Conservation (phyloP, 2,329 filamentous ascomycete species). For the Xylariaceae sp. region DNA sequence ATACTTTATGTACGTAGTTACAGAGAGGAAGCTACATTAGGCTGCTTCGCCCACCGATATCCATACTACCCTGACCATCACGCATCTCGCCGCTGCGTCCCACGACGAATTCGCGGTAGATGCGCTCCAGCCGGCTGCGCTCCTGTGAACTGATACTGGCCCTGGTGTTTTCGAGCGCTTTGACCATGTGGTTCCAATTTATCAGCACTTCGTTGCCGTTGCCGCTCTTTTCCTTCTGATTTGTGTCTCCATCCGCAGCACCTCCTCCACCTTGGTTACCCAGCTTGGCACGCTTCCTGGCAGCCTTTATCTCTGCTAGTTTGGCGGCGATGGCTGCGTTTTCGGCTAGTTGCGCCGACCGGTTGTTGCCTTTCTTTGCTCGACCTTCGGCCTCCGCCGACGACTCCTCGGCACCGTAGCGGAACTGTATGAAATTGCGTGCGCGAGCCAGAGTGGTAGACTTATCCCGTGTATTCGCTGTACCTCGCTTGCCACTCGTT, state of each 20-base stretch:
- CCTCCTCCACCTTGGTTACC: slow-evolving; percentile 33
- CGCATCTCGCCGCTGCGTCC: slow-evolving; percentile 93
- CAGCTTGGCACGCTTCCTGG: slow-evolving; percentile 58
- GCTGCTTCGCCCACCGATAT: slow-evolving; percentile 87
- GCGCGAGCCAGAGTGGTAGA: slow-evolving; percentile 26
- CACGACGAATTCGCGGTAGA: slow-evolving; percentile 90
- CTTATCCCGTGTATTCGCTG: slow-evolving; percentile 33
- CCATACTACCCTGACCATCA: slow-evolving; percentile 83
- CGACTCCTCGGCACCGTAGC: slow-evolving; percentile 61
- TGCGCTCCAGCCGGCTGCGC: slow-evolving; percentile 64
- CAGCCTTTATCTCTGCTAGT: slow-evolving; percentile 69
- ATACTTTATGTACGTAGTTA: too few species aligned
- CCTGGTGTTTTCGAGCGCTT: slow-evolving; percentile 69
- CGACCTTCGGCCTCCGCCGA: slow-evolving; percentile 35
- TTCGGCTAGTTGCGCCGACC: slow-evolving; percentile 59
- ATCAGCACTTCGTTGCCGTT: slow-evolving; percentile 67
- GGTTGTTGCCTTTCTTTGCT: slow-evolving; percentile 41
- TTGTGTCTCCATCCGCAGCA: slow-evolving; percentile 22
- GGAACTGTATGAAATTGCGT: slow-evolving; percentile 73
- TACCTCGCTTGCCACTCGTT: slow-evolving; percentile 29
- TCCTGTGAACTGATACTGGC: slow-evolving; percentile 80
- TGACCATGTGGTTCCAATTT: slow-evolving; percentile 74
- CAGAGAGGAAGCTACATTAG: slow-evolving; percentile 90
- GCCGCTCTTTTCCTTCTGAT: slow-evolving; percentile 37
- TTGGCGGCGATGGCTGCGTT: slow-evolving; percentile 76